Evolutionary conservation across 2,329 filamentous ascomycete genomes (phyloP), one percentile per base, ranked within the genome.

Genomic region (Colletotrichum karsti): DNA sequence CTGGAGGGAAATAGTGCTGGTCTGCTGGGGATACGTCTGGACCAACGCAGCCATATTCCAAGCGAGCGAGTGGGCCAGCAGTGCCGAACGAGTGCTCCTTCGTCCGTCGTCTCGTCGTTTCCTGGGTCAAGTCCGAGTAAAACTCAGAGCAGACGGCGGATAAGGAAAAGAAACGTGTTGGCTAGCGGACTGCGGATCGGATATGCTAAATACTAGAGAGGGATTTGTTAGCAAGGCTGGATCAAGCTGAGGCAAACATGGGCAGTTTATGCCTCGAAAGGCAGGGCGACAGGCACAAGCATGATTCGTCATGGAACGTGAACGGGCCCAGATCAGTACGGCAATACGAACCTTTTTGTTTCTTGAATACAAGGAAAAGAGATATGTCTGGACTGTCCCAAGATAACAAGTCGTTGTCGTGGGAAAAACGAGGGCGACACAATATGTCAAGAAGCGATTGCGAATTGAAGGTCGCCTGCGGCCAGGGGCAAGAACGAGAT

Each of bases 41-140:
- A 95, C 91, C 85, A 95, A 86, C 80, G 93, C 92, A 85, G 93
- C 93, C 93, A 96, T 95, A 79, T 78, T 91, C 85, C 54, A 53
- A 64, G 37, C 35, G 58, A 46, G 37, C 59, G 53, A 33, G 44
- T 13, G 41, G 18, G 20, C 22, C 12, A 50, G 46, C 53, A 63
- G 60, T 54, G 44, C 37, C 53, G 20, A 64, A 48, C 64, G 35
- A 53, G 37, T 51, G 26, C 33, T 56, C 37, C 46, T 67, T 57
- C 44, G 37, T 41, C 53, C 44, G 61, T 48, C 59, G 42, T 50
- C n/a, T 57, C 9, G n/a, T 46, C 33, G 26, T 33, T 46, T 39
- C 42, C n/a, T 57, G 13, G 18, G 22, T 39, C 30, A 50, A 39
- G 22, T 39, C 44, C 35, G 42, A 33, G 18, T 28, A 39, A 37